Evolutionary conservation across 1,139 yeast species (phyloP), one percentile per base, ranked within the genome.

Genomic region (Hyphopichia fennica): DNA sequence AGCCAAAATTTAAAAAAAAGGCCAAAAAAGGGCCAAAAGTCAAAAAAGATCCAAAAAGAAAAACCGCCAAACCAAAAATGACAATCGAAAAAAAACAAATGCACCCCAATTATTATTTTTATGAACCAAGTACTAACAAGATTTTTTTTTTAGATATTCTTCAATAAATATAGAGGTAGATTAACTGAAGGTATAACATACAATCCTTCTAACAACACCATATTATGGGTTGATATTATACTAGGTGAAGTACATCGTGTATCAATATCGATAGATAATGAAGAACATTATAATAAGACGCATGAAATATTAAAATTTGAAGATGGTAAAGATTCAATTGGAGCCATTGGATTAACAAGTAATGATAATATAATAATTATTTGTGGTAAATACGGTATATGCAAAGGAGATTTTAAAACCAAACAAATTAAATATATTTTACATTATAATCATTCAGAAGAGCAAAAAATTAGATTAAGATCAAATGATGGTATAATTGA

Each of bases 401-500:
- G 78, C 7, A 60, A 62, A 36, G 80, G 77, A 23, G 61, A 72
- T 51, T 75, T 84, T 48, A 45, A 44, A 6, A 69, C 76, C 3
- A 57, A 63, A 2, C 48, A 61, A 22, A 72, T 83, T 58, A 63
- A 68, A 34, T 73, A 72, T 48, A 56, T 78, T 32, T 59, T 70
- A 35, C 53, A 63, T 38, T 84, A 75, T 53, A 79, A 84, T 3
- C 52, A 60, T 39, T 52, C 54, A 23, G 63, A 57, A 2, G 45
- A 44, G 15, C 59, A 60, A 19, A 48, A 49, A 15, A 40, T 40
- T 3, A 65, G 75, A 34, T 61, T 83, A 53, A 70, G 95, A 54
- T 81, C 90, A 16, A 86, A 86, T 52, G 95, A 86, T 55, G 93
- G 91, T 0, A 77, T 79, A 39, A 73, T 85, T 37, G 86, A 84